phyloP scores from a whole-genome alignment of 2,329 filamentous ascomycete genomes.

The Pyricularia grisea region DNA sequence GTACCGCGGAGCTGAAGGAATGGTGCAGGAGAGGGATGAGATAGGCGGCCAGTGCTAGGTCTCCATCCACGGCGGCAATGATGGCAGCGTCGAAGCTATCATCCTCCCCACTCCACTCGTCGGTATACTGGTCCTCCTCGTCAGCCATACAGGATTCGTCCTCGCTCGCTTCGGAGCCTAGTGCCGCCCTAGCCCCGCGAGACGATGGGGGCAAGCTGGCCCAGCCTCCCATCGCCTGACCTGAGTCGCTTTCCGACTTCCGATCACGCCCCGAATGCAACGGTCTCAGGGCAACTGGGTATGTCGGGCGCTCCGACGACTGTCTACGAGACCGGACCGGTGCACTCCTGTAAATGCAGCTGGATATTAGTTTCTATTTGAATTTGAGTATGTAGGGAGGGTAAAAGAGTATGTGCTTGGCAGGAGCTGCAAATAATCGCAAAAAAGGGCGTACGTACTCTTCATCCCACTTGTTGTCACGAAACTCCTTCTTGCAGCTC shows the following conservation, averaged over 20 bases:
- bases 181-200: background rate
- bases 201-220: background rate
- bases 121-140: conserved; percentile 11
- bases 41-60: conserved; percentile 14
- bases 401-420: background rate
- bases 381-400: background rate
- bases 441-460: conserved; percentile 8
- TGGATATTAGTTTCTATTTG: background rate
- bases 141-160: conserved; percentile 9
- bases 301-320: background rate
- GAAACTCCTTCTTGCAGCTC: conserved; percentile 5
- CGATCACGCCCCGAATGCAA: background rate
- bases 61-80: conserved; percentile 13
- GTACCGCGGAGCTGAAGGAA: conserved; percentile 10
- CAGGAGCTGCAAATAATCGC: background rate
- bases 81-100: conserved; percentile 15
- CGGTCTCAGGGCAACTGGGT: background rate
- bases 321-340: background rate
- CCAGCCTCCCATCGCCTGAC: background rate
- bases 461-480: conserved; percentile 6
- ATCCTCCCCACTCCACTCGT: conserved; percentile 14
- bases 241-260: background rate
- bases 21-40: conserved; percentile 15
- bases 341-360: background rate
- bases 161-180: background rate